A percentile compares a stretch with the other conserved stretches of the same genome.
These are phyloP conservation scores for Aspergillus affinis DNA, from an alignment of 495 filamentous ascomycete species.

Conservation along the genomic window DNA sequence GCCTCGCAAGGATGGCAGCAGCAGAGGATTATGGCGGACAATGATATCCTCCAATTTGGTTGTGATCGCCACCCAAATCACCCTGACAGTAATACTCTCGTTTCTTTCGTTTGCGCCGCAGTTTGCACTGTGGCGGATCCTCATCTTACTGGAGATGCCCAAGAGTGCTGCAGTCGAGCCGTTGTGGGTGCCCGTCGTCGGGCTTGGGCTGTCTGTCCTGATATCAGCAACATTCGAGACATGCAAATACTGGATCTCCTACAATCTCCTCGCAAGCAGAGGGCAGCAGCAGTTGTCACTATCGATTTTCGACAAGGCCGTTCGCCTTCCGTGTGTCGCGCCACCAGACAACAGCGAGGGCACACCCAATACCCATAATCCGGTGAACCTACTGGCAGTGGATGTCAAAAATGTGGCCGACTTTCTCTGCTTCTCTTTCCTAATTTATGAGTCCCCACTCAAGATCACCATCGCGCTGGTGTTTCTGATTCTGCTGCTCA, in stretches of 20 bases:
- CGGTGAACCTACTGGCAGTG: slow-evolving; percentile 68
- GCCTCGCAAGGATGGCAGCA: slow-evolving; percentile 29
- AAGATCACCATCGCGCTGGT: slow-evolving; percentile 57
- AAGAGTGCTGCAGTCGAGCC: not conserved
- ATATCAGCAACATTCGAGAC: slow-evolving; percentile 8
- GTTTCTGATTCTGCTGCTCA: slow-evolving; percentile 61
- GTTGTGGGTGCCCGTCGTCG: not conserved
- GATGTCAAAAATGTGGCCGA: slow-evolving; percentile 64
- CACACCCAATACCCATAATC: slow-evolving; percentile 21
- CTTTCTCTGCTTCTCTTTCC: slow-evolving; percentile 55
- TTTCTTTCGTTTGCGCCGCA: slow-evolving; percentile 57
- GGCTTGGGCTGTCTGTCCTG: slow-evolving; percentile 2
- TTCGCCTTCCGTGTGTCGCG: not conserved
- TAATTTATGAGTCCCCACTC: slow-evolving; percentile 49
- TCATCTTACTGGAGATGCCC: slow-evolving; percentile 46
- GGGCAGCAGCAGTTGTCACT: slow-evolving; percentile 1
- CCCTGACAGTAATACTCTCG: slow-evolving; percentile 44
- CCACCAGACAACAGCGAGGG: slow-evolving; percentile 35
- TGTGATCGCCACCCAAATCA: slow-evolving; percentile 40
- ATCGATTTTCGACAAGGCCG: slow-evolving; percentile 1
- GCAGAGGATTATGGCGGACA: slow-evolving; percentile 49
- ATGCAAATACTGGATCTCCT: slow-evolving; percentile 10
- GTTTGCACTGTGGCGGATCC: slow-evolving; percentile 55
- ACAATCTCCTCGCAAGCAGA: not conserved
- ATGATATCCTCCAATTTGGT: slow-evolving; percentile 49